Conservation (phyloP, 1,284 basidiomycete genomes). For the Puccinia horiana region DNA sequence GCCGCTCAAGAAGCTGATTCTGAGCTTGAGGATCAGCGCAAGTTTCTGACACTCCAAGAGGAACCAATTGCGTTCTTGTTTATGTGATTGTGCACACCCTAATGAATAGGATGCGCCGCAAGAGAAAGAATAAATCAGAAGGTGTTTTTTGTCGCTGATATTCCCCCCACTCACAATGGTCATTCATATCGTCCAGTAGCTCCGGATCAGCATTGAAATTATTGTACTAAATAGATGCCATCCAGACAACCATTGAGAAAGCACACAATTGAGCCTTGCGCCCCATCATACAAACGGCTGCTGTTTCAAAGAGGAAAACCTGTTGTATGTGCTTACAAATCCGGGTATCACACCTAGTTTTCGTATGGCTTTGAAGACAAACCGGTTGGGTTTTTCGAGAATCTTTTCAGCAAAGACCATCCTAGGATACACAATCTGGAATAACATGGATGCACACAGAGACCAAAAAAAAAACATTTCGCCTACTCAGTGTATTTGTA, state of each 20-base stretch:
- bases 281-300: background rate
- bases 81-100: slow-evolving; percentile 68
- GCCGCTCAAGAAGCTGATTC: slow-evolving; percentile 46
- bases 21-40: background rate
- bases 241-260: background rate
- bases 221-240: slow-evolving; percentile 37
- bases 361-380: slow-evolving; percentile 30
- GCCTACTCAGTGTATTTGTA: background rate
- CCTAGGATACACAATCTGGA: slow-evolving; percentile 80
- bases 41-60: slow-evolving; percentile 39
- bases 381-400: slow-evolving; percentile 27
- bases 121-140: background rate
- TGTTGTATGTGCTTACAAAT: slow-evolving; percentile 33
- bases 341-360: slow-evolving; percentile 40
- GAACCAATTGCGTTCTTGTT: slow-evolving; percentile 50
- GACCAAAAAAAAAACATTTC: background rate
- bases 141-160: background rate
- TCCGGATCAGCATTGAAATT: slow-evolving; percentile 49
- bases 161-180: slow-evolving; percentile 29
- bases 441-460: background rate
- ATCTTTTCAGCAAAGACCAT: slow-evolving; percentile 74
- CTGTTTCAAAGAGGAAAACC: background rate
- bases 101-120: background rate
- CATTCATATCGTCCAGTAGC: slow-evolving; percentile 49
- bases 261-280: background rate